A percentile compares a stretch with the other conserved stretches of the same genome.
phyloP scores from a whole-genome alignment of 1,139 yeast species.

The Pichia sp. region DNA sequence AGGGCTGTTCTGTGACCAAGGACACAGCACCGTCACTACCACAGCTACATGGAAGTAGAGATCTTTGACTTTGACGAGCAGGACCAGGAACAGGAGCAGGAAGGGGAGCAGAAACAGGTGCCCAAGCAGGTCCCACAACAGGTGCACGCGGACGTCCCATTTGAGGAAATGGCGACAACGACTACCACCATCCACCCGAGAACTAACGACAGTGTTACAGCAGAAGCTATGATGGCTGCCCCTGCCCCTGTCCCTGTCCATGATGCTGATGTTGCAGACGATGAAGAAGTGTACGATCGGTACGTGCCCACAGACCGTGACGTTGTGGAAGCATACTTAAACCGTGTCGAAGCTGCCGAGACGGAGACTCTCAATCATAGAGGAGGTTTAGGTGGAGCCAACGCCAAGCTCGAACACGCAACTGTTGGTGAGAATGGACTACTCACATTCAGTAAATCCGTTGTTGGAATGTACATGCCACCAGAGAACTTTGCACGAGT shows the following conservation, averaged over 20 bases:
- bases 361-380: not conserved
- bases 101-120: too few species aligned
- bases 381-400: not conserved
- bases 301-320: constrained; percentile 23
- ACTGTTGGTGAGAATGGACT: constrained; percentile 6
- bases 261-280: not conserved
- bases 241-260: too few species aligned
- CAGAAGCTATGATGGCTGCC: too few species aligned
- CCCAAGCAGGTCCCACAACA: too few species aligned
- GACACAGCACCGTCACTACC: too few species aligned
- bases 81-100: too few species aligned
- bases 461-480: constrained; percentile 34
- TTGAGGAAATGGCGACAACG: constrained; percentile 3
- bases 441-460: constrained; percentile 7
- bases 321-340: constrained; percentile 15
- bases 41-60: constrained; percentile 9
- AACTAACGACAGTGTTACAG: not conserved
- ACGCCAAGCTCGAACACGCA: constrained; percentile 2
- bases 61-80: constrained; percentile 11
- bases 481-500: constrained; percentile 94
- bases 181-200: not conserved
- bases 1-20: too few species aligned
- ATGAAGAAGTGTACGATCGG: constrained; percentile 23
- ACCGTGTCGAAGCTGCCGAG: not conserved
- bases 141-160: too few species aligned